Percentiles rank a stretch among this genome's conserved stretches.
These are phyloP conservation scores for Pichia sp. DNA, from an alignment of 1,139 yeast species.

Conservation along the genomic window DNA sequence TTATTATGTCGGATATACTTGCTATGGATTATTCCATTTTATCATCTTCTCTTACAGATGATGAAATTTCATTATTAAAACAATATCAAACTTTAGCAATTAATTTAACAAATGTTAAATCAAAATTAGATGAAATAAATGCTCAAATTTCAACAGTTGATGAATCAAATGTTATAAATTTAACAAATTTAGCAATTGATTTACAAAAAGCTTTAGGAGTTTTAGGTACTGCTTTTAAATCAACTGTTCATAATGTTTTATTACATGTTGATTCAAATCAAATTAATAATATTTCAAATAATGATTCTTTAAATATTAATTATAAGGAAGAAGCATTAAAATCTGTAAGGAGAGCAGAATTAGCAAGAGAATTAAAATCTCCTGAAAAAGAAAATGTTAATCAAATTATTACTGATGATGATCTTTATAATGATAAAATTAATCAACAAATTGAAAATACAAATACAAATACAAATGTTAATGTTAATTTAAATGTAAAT, in stretches of 20 bases:
- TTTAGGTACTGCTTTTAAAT: conserved; percentile 60
- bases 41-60: conserved; percentile 6
- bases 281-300: conserved; percentile 8
- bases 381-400: too few relatives aligned
- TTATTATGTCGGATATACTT: conserved; percentile 11
- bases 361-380: too few relatives aligned
- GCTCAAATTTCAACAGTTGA: conserved; percentile 6
- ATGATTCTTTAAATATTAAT: background rate
- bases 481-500: too few relatives aligned
- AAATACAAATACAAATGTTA: background rate
- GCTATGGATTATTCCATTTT: conserved; percentile 8
- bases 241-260: conserved; percentile 53
- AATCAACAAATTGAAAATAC: background rate
- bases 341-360: too few relatives aligned
- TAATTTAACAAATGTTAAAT: conserved; percentile 31
- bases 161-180: conserved; percentile 1
- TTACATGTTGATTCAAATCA: conserved; percentile 28
- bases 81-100: conserved; percentile 45
- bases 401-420: too few relatives aligned
- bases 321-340: too few relatives aligned
- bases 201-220: conserved; percentile 60
- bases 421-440: too few relatives aligned
- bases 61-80: conserved; percentile 24
- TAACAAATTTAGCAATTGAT: conserved; percentile 34
- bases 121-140: conserved; percentile 19